These are phyloP conservation scores for Bipolaris victoriae DNA, from an alignment of 2,329 filamentous ascomycete genomes.

Conservation along the genomic window DNA sequence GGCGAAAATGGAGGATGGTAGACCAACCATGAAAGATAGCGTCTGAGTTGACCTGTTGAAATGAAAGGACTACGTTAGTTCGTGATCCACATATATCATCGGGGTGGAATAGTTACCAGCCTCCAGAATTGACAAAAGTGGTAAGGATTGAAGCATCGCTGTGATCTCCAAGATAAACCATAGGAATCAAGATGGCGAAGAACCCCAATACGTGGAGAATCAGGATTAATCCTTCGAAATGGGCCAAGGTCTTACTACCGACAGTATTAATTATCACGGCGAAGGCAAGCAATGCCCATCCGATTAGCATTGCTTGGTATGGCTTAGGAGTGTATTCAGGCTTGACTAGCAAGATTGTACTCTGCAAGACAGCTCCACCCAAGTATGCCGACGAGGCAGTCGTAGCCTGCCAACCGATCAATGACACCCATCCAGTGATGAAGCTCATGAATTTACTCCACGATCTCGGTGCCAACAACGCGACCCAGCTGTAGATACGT, in stretches of 20 bases:
- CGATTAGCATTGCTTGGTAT: slow-evolving; percentile 57
- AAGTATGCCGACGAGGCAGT: slow-evolving; percentile 12
- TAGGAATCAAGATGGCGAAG: slow-evolving; percentile 53
- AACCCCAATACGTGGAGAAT: slow-evolving; percentile 57
- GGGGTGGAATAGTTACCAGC: slow-evolving; percentile 25
- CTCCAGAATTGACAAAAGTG: slow-evolving; percentile 51
- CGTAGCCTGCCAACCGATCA: slow-evolving; percentile 24
- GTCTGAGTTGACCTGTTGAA: neutral
- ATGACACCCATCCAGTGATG: slow-evolving; percentile 20
- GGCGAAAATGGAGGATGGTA: slow-evolving; percentile 7
- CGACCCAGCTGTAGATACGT: slow-evolving; percentile 10
- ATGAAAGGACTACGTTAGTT: neutral
- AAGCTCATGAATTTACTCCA: slow-evolving; percentile 20
- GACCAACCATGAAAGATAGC: slow-evolving; percentile 9
- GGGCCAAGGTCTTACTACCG: slow-evolving; percentile 49
- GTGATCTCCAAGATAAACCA: slow-evolving; percentile 20
- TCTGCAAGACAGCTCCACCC: slow-evolving; percentile 12
- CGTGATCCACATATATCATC: neutral
- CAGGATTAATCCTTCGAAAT: slow-evolving; percentile 53
- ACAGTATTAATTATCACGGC: slow-evolving; percentile 51
- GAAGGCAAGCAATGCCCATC: slow-evolving; percentile 50
- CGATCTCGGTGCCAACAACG: slow-evolving; percentile 52
- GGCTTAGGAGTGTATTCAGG: slow-evolving; percentile 35
- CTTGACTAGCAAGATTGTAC: slow-evolving; percentile 6
- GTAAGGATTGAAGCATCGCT: slow-evolving; percentile 44